A percentile compares a stretch with the other conserved stretches of the same genome.
Evolutionary conservation across 164 flowering plant species (phyloP).

Genomic region (Berberis vulgaris): DNA sequence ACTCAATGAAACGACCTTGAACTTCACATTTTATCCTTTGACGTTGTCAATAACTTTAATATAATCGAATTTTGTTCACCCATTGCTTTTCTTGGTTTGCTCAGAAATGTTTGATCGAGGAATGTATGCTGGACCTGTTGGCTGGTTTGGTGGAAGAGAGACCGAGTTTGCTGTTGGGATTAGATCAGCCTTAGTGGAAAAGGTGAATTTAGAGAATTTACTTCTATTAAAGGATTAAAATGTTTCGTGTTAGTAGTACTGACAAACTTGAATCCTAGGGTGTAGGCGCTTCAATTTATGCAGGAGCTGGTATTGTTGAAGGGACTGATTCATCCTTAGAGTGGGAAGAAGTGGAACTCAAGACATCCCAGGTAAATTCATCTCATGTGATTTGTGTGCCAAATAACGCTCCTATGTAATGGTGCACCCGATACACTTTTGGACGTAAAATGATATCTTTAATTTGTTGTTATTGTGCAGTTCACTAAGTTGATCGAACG

Average conservation of each 20-base stretch:
- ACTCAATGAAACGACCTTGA: too few relatives aligned
- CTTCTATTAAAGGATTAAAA: not conserved
- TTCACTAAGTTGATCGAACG: conserved; percentile 59
- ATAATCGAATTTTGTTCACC: too few relatives aligned
- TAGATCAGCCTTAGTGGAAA: conserved; percentile 81
- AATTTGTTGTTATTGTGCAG: conserved; percentile 30
- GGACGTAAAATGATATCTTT: not conserved
- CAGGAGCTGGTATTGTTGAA: conserved; percentile 91
- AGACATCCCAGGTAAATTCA: conserved; percentile 74
- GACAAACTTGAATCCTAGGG: conserved; percentile 33
- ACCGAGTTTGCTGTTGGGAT: conserved; percentile 96
- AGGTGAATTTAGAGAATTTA: conserved; percentile 31
- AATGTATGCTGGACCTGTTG: conserved; percentile 98
- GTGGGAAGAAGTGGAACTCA: conserved; percentile 92
- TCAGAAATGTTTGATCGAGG: conserved; percentile 95
- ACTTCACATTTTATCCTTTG: too few relatives aligned
- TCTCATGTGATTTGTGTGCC: not conserved
- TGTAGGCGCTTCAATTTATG: conserved; percentile 65
- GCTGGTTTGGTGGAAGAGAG: conserved; percentile 95
- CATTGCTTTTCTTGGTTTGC: not conserved
- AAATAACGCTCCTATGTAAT: too few relatives aligned
- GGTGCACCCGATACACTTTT: not conserved
- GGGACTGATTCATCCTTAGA: conserved; percentile 71
- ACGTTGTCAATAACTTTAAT: too few relatives aligned
- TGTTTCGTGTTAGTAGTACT: conserved; percentile 1